Conservation (phyloP, 352 stramenopile species). For the Globisporangium emineosum region DNA sequence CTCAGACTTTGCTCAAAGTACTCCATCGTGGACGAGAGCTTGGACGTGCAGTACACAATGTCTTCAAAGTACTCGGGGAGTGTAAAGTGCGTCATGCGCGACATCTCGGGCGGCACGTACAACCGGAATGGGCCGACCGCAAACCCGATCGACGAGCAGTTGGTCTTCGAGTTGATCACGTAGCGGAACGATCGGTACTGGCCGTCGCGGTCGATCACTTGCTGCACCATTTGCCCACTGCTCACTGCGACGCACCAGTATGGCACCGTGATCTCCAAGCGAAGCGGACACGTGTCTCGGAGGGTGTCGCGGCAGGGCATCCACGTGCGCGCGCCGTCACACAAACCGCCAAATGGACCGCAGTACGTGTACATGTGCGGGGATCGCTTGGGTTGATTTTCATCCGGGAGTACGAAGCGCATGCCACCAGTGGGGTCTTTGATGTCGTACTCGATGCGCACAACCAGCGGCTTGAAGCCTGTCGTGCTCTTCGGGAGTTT, state of each 20-base stretch:
- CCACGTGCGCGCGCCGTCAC: slow-evolving; percentile 79
- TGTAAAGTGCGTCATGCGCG: slow-evolving; percentile 81
- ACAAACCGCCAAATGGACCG: slow-evolving; percentile 76
- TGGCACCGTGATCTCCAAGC: slow-evolving; percentile 75
- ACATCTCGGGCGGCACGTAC: slow-evolving; percentile 75
- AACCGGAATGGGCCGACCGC: slow-evolving; percentile 75
- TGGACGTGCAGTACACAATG: slow-evolving; percentile 69
- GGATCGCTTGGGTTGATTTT: slow-evolving; percentile 62
- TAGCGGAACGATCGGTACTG: slow-evolving; percentile 75
- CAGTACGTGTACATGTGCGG: slow-evolving; percentile 88
- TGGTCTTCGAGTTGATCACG: slow-evolving; percentile 78
- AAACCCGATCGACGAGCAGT: slow-evolving; percentile 78
- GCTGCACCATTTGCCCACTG: slow-evolving; percentile 83
- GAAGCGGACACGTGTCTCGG: slow-evolving; percentile 65
- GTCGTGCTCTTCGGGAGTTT: slow-evolving; percentile 65
- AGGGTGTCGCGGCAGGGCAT: slow-evolving; percentile 82
- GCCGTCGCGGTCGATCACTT: slow-evolving; percentile 58
- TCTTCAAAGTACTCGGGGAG: slow-evolving; percentile 76
- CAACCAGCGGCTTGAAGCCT: slow-evolving; percentile 61
- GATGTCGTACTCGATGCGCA: slow-evolving; percentile 83
- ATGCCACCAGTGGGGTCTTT: slow-evolving; percentile 56
- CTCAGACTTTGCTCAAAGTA: slow-evolving; percentile 78
- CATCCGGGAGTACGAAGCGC: slow-evolving; percentile 71
- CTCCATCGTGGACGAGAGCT: slow-evolving; percentile 67
- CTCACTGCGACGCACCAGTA: slow-evolving; percentile 81